Evolutionary conservation across 1,284 basidiomycete species (phyloP), one percentile per base, ranked within the genome.

Genomic region (Boletus holoroseus): DNA sequence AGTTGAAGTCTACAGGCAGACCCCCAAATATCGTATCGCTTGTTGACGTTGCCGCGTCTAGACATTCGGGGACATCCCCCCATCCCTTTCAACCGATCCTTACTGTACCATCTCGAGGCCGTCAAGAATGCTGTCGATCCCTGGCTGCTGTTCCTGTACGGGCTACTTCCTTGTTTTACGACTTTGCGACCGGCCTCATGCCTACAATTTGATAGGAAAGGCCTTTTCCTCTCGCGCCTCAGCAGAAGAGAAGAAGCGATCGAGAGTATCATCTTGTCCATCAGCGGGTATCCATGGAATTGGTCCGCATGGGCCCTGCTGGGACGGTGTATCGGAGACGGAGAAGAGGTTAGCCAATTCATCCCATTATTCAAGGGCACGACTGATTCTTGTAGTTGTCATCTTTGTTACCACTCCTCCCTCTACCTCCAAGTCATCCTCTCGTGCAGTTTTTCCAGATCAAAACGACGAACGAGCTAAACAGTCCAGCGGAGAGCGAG

Each of bases 231-330:
- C 44, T 83, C 82, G 47, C 83, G 91, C 13, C 71, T 94, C 49
- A 82, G 82, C 42, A 77, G 87, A 56, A 79, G 90, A 37, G 84
- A 91, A 55, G 89, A 92, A 63, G 93, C 95, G 0, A 88, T 95
- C 31, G 91, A 94, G 62, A 82, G 77, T 57, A 79, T 85, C 7
- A 73, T 97, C 16, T 70, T 82, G 30, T 94, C 92, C 6, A 84
- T 98, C 43, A 77, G 80, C 44, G 75, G 77, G 3, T 92, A 88
- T 62, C 87, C 91, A 7, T 99, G 93, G 85, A 98, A 98, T 66
- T 99, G 96, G 95, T 91, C 90, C 24, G 78, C 86, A 4, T 99
- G 96, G 95, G 74, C 79, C 18, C 77, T 93, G 48, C 75, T 97
- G 18, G 83, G 83, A 2, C 82, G 82, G 46, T 87, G 91, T 60